Evolutionary conservation across 352 stramenopile species (phyloP), one percentile per base, ranked within the genome.

Genomic region (Vaucheria bursata): DNA sequence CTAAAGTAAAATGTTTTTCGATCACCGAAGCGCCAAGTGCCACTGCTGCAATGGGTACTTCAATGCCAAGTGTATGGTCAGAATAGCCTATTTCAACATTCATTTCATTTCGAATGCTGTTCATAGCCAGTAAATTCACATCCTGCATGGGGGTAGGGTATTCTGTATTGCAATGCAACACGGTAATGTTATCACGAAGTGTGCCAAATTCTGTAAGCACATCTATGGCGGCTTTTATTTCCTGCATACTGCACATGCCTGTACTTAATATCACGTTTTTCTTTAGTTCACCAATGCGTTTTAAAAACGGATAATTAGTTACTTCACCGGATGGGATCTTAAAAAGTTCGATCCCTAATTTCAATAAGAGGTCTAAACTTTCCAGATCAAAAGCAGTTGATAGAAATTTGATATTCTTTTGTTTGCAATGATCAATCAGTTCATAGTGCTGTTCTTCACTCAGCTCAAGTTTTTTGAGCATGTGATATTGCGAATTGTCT

Each of bases 391-490:
- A 59, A 59, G 45, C 45, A 18, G 45, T 59, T 18, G 45, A 59
- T 59, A 59, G 25, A 59, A 59, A 59, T 59, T 59, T 25, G 18
- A 59, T 59, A 18, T 59, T 59, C 25, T 59, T 59, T 18, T 18
- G 18, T 25, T 59, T 59, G 45, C 45, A 59, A 25, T 59, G 25
- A 25, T 59, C 45, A 18, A 18, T 59, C 25, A 59, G 25, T 25
- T 59, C 45, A 59, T 18, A 18, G 25, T 18, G 25, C 45, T 59
- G 45, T 59, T 18, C 25, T 25, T 59, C 45, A 18, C 12, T 18
- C 45, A 59, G 25, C 25, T 59, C 45, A 59, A 59, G 45, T 59
- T 59, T 59, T 59, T 59, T 59, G 18, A 59, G 45, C 45, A 59
- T 59, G 45, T 59, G 12, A 25, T 18, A 59, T 59, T 59, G 45